A percentile compares a stretch with the other conserved stretches of the same genome.
Conservation (phyloP, 495 filamentous ascomycete species). For the Penicillium longicatenatum region DNA sequence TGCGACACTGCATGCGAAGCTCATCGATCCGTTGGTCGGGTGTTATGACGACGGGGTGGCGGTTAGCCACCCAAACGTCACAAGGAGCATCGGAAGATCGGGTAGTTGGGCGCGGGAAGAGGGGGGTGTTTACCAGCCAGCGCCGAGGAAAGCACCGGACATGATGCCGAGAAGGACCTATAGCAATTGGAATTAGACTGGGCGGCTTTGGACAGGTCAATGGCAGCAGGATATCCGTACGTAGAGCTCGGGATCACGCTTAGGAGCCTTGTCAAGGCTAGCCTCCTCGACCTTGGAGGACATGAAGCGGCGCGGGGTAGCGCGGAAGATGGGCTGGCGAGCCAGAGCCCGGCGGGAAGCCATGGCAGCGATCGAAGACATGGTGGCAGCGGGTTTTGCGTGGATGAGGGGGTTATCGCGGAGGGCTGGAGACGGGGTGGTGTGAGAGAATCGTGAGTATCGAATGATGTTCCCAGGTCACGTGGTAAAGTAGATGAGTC, state of each 20-base stretch:
- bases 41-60: background rate
- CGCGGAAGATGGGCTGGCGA: constrained; percentile 47
- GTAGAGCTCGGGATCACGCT: constrained; percentile 80
- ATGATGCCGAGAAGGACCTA: constrained; percentile 91
- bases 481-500: constrained; percentile 36
- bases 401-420: constrained; percentile 18
- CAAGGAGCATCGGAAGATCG: background rate
- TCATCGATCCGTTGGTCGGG: background rate
- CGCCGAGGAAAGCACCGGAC: constrained; percentile 82
- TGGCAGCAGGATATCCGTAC: constrained; percentile 48
- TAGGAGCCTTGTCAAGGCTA: constrained; percentile 64
- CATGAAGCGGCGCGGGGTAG: constrained; percentile 44
- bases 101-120: constrained; percentile 38
- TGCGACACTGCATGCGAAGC: background rate
- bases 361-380: constrained; percentile 57
- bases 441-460: constrained; percentile 36
- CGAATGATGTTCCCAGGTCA: constrained; percentile 45
- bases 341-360: constrained; percentile 53
- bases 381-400: constrained; percentile 35
- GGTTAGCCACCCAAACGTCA: background rate
- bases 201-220: constrained; percentile 12
- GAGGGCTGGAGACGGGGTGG: constrained; percentile 25
- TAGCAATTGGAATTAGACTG: constrained; percentile 18
- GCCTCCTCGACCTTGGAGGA: constrained; percentile 50
- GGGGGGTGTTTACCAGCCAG: constrained; percentile 64